Conservation (phyloP, 2,329 filamentous ascomycete genomes). For the Pseudogymnoascus pannorum region DNA sequence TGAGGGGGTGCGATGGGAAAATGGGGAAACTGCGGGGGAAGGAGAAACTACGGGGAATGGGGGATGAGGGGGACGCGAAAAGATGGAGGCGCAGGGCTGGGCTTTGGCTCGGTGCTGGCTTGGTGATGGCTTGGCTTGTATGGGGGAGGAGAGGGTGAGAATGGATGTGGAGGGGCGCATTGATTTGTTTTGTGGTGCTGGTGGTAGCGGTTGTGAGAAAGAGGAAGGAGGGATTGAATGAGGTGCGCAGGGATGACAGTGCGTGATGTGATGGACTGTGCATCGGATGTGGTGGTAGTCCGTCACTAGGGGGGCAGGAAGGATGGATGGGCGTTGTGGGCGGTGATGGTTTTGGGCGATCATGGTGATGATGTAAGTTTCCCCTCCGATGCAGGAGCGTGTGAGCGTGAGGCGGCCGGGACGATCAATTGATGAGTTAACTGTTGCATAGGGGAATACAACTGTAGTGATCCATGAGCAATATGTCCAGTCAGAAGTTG, state of each 20-base stretch:
- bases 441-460: not conserved
- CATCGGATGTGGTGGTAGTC: not conserved
- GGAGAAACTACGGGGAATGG: not conserved
- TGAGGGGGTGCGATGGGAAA: not conserved
- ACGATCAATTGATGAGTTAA: not conserved
- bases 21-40: not conserved
- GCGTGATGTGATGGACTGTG: not conserved
- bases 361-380: not conserved
- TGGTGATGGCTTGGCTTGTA: not conserved
- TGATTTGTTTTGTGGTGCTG: not conserved
- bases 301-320: not conserved
- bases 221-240: not conserved
- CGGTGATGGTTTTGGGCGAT: no score
- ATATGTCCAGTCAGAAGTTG: no score
- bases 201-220: not conserved
- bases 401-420: not conserved
- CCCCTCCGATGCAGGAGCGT: not conserved
- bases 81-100: not conserved
- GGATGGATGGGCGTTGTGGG: not conserved
- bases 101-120: not conserved
- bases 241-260: constrained; percentile 4
- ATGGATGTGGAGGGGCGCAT: not conserved
- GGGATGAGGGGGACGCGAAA: not conserved
- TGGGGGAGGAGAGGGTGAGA: not conserved
- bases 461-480: not conserved